A percentile compares a stretch with the other conserved stretches of the same genome.
These are phyloP conservation scores for Ochetophila trinervis DNA, from an alignment of 306 rosid species.

Conservation along the genomic window DNA sequence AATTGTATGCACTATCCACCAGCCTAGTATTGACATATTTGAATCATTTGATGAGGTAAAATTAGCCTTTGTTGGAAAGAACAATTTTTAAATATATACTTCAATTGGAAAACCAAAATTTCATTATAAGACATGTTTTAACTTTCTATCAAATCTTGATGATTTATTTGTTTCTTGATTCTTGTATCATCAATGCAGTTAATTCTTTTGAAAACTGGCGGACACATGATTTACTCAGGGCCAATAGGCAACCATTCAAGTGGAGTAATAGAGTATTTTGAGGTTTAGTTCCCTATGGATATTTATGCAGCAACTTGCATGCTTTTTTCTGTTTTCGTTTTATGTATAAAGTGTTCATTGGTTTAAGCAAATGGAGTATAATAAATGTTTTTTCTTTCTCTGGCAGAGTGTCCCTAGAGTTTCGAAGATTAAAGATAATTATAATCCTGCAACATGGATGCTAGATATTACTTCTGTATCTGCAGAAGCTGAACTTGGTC, in stretches of 20 bases:
- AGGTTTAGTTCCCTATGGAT: slow-evolving; percentile 18
- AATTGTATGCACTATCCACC: slow-evolving; percentile 50
- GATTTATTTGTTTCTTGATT: too few species aligned
- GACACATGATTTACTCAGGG: too few species aligned
- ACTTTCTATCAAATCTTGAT: too few species aligned
- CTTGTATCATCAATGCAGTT: too few species aligned
- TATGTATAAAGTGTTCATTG: background rate
- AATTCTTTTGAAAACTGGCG: too few species aligned
- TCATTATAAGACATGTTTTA: too few species aligned
- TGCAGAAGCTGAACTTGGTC: slow-evolving; percentile 35
- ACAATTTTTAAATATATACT: too few species aligned
- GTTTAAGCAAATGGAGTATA: background rate
- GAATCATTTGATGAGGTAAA: too few species aligned
- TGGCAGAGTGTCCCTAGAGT: slow-evolving; percentile 27
- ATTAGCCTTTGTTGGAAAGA: too few species aligned
- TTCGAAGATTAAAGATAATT: slow-evolving; percentile 26
- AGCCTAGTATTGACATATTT: too few species aligned
- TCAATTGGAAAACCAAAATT: too few species aligned
- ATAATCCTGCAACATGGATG: slow-evolving; percentile 42
- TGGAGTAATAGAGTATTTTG: slow-evolving; percentile 32
- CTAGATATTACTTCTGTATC: slow-evolving; percentile 31
- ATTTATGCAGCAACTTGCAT: background rate
- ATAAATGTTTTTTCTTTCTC: background rate
- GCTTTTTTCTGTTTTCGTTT: background rate
- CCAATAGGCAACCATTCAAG: slow-evolving; percentile 43